phyloP scores from a whole-genome alignment of 805 yeast species.

The Clavispora carvajalis region DNA sequence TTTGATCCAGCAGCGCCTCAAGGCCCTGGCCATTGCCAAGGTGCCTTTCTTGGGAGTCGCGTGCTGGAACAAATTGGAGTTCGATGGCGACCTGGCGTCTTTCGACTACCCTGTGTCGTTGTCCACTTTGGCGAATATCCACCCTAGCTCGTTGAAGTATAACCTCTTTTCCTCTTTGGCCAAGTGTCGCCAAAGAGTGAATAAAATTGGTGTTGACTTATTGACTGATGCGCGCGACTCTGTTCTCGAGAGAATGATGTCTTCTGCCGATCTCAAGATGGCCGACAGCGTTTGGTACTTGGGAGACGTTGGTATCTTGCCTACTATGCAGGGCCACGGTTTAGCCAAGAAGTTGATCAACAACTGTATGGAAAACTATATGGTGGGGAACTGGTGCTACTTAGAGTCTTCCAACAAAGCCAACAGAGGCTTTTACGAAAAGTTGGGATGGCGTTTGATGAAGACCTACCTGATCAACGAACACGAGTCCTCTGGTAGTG shows the following conservation, averaged over 20 bases:
- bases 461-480: constrained; percentile 28
- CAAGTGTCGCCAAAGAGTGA: constrained; percentile 46
- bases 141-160: constrained; percentile 31
- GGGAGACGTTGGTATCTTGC: constrained; percentile 53
- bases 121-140: constrained; percentile 21
- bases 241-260: constrained; percentile 25
- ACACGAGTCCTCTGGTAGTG: constrained; percentile 17
- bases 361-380: constrained; percentile 43
- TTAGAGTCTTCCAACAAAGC: constrained; percentile 54
- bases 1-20: constrained; percentile 20
- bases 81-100: constrained; percentile 17
- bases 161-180: constrained; percentile 31
- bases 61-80: constrained; percentile 36
- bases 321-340: constrained; percentile 56
- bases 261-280: constrained; percentile 28
- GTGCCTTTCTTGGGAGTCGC: constrained; percentile 52
- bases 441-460: constrained; percentile 43
- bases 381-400: constrained; percentile 36
- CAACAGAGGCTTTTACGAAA: constrained; percentile 48
- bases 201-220: constrained; percentile 45
- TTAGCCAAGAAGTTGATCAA: constrained; percentile 49
- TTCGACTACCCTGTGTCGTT: constrained; percentile 17
- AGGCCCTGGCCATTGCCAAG: constrained; percentile 20
- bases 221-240: constrained; percentile 40
- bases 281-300: constrained; percentile 48